A percentile compares a stretch with the other conserved stretches of the same genome.
phyloP scores from a whole-genome alignment of 768 basidiomycete species.

The Calvatia gigantea region DNA sequence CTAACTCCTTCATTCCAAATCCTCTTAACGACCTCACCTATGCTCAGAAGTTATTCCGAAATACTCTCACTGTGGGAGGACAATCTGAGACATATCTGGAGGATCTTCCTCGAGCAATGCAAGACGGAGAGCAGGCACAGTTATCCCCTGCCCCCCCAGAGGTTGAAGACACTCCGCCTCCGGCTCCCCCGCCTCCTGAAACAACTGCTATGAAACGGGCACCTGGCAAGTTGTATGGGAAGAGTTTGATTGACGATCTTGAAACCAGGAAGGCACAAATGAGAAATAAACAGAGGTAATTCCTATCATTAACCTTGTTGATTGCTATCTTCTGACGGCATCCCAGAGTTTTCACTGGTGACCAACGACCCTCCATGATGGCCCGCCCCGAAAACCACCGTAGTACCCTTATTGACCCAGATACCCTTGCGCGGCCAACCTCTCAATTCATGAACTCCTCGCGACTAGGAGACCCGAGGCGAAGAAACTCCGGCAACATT shows the following conservation, averaged over 20 bases:
- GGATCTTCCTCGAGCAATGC: constrained; percentile 63
- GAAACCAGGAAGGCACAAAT: constrained; percentile 80
- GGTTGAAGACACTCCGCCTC: constrained; percentile 33
- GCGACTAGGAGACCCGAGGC: constrained; percentile 31
- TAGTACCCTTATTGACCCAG: constrained; percentile 74
- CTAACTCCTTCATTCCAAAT: constrained; percentile 76
- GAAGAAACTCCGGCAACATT: constrained; percentile 49
- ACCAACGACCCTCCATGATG: constrained; percentile 93
- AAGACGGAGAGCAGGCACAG: constrained; percentile 77
- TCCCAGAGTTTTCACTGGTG: constrained; percentile 79
- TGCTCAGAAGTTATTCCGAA: constrained; percentile 85
- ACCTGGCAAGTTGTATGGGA: constrained; percentile 82
- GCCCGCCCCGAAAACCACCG: constrained; percentile 52
- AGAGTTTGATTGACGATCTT: constrained; percentile 87
- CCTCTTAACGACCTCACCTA: constrained; percentile 68
- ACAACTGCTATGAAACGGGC: constrained; percentile 37
- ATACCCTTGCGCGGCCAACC: constrained; percentile 50
- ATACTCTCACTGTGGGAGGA: constrained; percentile 69
- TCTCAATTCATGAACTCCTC: constrained; percentile 43
- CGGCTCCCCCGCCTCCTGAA: constrained; percentile 22
- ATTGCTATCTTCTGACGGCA: not conserved
- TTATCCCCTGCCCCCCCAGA: constrained; percentile 33
- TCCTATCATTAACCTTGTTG: not conserved
- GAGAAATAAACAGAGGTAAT: constrained; percentile 78
- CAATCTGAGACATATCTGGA: constrained; percentile 60